Evolutionary conservation across 1,284 basidiomycete species (phyloP), one percentile per base, ranked within the genome.

Genomic region (Laetiporus sulphureus): DNA sequence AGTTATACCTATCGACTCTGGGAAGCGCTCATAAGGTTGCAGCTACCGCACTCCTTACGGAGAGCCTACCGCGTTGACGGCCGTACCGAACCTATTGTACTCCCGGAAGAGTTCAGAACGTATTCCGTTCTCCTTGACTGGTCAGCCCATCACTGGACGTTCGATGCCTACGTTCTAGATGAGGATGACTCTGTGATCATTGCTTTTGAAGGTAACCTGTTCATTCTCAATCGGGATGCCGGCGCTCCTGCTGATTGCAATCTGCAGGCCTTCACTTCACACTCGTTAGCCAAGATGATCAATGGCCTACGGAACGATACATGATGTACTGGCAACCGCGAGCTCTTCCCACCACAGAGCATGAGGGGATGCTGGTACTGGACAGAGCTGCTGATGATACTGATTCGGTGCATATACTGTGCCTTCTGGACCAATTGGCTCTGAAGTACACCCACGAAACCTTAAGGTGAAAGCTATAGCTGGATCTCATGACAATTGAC

Each of bases 11-110:
- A n/a, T 24, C 29, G 6, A 34, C 34, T 24, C 5, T 21, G 5
- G 13, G 15, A 40, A 7, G 18, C 6, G 6, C 19, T 32, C 7
- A 36, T 22, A 13, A 8, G 21, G 21, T 38, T 16, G 18, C 23
- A 47, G 50, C 32, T 54, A 12, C 52, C 52, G 30, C 52, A 54
- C 32, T 49, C 47, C 11, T 33, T 52, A 11, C 19, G 36, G 4
- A 36, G 52, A 5, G 46, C 25, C 3, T 54, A 41, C 40, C 52
- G 52, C 16, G 52, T 52, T 31, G 46, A 54, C 35, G 52, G 52
- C 15, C 48, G 32, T 12, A 16, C 35, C 13, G 47, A 34, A 8
- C 50, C 50, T 3, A 42, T 54, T 5, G 31, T 45, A 15, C 41
- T 52, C 11, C 43, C 48, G n/a, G 50, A 50, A 10, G 50, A 54